These are phyloP conservation scores for Monilinia aucupariae DNA, from an alignment of 2,329 filamentous ascomycete species.

Conservation along the genomic window DNA sequence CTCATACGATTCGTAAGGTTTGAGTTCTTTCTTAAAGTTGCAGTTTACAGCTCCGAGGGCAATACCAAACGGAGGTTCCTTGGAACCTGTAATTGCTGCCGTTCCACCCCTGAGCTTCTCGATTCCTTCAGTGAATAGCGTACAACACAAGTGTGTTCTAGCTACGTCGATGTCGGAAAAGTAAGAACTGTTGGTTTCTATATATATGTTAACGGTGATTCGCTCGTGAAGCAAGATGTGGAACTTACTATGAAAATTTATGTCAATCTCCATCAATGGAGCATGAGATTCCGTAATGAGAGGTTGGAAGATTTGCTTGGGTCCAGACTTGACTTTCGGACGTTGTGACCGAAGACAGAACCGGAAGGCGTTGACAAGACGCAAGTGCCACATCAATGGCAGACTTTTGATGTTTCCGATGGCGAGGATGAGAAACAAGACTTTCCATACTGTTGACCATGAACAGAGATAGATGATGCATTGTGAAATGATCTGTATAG, in stretches of 20 bases:
- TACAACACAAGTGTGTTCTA: slow-evolving; percentile 58
- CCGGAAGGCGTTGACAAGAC: slow-evolving; percentile 42
- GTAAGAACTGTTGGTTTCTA: slow-evolving; percentile 61
- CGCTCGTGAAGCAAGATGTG: too few relatives aligned
- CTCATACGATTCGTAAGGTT: slow-evolving; percentile 64
- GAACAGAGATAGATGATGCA: background rate
- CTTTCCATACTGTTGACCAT: background rate
- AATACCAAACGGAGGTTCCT: slow-evolving; percentile 33
- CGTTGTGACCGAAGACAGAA: slow-evolving; percentile 41
- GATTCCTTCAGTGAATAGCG: slow-evolving; percentile 38
- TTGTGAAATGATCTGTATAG: background rate
- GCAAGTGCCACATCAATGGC: slow-evolving; percentile 57
- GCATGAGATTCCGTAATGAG: slow-evolving; percentile 56
- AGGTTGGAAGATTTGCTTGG: slow-evolving; percentile 57
- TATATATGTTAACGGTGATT: background rate
- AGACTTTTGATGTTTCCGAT: slow-evolving; percentile 53
- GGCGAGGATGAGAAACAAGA: slow-evolving; percentile 37
- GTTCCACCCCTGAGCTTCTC: slow-evolving; percentile 36
- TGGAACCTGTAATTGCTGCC: slow-evolving; percentile 31
- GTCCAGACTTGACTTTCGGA: slow-evolving; percentile 40
- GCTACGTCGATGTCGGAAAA: slow-evolving; percentile 65
- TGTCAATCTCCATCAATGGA: slow-evolving; percentile 61
- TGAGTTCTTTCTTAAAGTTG: slow-evolving; percentile 65
- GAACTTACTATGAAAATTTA: slow-evolving; percentile 57
- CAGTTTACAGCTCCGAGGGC: slow-evolving; percentile 52